Conservation (phyloP, 164 flowering plant species). For the Stephania cephalantha region DNA sequence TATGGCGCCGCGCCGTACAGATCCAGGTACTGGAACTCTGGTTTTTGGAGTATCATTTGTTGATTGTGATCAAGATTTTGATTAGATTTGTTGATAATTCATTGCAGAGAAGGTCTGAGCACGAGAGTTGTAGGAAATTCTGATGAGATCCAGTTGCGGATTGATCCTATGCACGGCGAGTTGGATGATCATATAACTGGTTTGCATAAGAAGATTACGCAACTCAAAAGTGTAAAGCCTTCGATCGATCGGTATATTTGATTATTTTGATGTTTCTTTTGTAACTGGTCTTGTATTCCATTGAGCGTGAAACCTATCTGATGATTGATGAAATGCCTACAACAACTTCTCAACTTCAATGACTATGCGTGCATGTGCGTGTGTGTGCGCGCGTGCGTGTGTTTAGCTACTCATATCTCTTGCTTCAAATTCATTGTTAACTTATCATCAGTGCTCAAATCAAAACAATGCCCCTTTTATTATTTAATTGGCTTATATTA, state of each 20-base stretch:
- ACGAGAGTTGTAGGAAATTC: slow-evolving; percentile 36
- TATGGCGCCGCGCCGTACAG: slow-evolving; percentile 28
- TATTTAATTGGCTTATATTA: neutral
- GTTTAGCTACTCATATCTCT: no score
- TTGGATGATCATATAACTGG: slow-evolving; percentile 60
- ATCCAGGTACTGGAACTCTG: slow-evolving; percentile 25
- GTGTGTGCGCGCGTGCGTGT: no score
- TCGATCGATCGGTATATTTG: neutral
- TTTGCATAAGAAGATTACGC: slow-evolving; percentile 42
- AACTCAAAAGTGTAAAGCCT: slow-evolving; percentile 36
- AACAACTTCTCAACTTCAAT: no score
- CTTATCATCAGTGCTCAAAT: no score
- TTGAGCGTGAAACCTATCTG: neutral
- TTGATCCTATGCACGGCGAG: slow-evolving; percentile 66
- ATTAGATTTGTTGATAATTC: neutral
- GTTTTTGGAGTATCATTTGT: neutral
- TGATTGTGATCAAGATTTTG: neutral
- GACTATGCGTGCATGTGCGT: no score
- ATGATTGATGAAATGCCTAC: neutral
- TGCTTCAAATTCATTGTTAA: no score
- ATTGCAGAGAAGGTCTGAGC: slow-evolving; percentile 51
- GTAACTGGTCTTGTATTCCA: no score
- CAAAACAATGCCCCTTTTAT: neutral
- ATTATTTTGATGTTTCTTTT: neutral
- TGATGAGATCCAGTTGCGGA: slow-evolving; percentile 62